phyloP scores from a whole-genome alignment of 768 basidiomycete genomes.

The Neoboletus subvelutipes region DNA sequence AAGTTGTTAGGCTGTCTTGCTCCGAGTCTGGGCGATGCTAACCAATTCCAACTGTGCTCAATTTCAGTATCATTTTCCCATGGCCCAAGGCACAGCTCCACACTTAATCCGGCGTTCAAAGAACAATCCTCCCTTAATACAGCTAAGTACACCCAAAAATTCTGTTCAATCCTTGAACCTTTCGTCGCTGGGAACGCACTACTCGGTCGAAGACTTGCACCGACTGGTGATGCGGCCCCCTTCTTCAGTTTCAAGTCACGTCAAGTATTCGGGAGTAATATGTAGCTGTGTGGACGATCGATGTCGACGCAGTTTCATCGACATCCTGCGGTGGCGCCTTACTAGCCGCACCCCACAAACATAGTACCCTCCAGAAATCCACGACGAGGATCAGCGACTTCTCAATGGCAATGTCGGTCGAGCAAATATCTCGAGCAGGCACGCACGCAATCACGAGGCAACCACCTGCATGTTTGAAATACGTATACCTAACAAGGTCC shows the following conservation, averaged over 20 bases:
- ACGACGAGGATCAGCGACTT: not conserved
- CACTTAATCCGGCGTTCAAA: too few relatives aligned
- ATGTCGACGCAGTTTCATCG: not conserved
- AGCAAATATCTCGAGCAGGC: not conserved
- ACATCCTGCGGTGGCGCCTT: not conserved
- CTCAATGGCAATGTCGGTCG: not conserved
- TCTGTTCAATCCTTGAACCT: not conserved
- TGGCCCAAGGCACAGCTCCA: not conserved
- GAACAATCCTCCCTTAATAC: too few relatives aligned
- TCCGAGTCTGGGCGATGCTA: slow-evolving; percentile 17
- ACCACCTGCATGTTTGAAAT: not conserved
- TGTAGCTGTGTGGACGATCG: not conserved
- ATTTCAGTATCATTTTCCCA: slow-evolving; percentile 27
- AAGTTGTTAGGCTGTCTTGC: not conserved
- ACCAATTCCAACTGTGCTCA: slow-evolving; percentile 16
- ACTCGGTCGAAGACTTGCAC: too few relatives aligned
- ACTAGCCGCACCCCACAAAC: not conserved
- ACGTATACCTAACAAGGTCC: not conserved
- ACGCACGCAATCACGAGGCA: not conserved
- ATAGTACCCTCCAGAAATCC: not conserved
- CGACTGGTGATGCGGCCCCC: not conserved
- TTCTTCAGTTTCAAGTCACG: not conserved
- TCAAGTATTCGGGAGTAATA: not conserved
- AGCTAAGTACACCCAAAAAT: not conserved
- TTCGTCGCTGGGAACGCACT: not conserved